Conservation (phyloP, 768 basidiomycete species). For the Mycena vulgaris region DNA sequence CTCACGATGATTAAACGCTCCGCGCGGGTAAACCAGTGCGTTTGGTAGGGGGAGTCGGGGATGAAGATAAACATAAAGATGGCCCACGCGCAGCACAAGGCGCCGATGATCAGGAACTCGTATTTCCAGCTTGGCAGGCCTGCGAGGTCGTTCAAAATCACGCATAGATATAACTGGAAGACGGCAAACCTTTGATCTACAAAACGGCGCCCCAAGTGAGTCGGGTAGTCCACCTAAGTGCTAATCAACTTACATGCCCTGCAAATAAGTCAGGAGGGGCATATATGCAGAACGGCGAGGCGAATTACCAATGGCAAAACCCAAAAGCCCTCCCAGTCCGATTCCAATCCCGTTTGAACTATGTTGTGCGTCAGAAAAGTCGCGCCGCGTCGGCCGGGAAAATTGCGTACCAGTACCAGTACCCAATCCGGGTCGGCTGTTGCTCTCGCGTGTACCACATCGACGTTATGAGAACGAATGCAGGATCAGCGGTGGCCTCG, state of each 20-base stretch:
- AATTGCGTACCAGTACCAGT: slow-evolving; percentile 49
- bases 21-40: slow-evolving; percentile 49
- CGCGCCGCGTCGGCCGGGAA: background rate
- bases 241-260: slow-evolving; percentile 29
- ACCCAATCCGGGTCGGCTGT: slow-evolving; percentile 54
- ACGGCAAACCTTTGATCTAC: slow-evolving; percentile 32
- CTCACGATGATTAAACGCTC: slow-evolving; percentile 53
- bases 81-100: slow-evolving; percentile 48
- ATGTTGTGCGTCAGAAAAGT: background rate
- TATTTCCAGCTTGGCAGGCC: slow-evolving; percentile 38
- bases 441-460: slow-evolving; percentile 58
- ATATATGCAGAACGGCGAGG: background rate
- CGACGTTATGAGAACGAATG: slow-evolving; percentile 53
- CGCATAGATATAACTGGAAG: background rate
- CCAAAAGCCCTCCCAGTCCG: slow-evolving; percentile 56
- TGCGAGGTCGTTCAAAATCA: background rate
- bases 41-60: slow-evolving; percentile 52
- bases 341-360: slow-evolving; percentile 58
- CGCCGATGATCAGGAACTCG: slow-evolving; percentile 51
- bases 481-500: slow-evolving; percentile 45
- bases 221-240: background rate
- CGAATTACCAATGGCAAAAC: slow-evolving; percentile 45
- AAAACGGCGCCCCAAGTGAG: background rate
- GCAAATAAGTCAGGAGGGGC: background rate
- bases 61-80: slow-evolving; percentile 49